A percentile compares a stretch with the other conserved stretches of the same genome.
Evolutionary conservation across 192 early-diverging fungal species (phyloP).

Genomic region (Spizellomyces punctatus): DNA sequence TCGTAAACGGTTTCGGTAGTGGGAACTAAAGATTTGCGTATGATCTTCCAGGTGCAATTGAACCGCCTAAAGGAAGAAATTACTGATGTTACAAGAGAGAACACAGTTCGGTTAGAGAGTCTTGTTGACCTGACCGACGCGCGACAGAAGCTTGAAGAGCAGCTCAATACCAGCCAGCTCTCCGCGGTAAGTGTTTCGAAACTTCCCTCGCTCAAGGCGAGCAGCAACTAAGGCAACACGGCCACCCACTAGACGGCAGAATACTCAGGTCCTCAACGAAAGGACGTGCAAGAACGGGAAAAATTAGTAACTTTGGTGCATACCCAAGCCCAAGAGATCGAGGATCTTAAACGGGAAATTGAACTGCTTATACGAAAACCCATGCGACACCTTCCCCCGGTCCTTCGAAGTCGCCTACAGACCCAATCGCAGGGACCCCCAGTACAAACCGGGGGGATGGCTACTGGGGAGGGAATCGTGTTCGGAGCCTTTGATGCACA

Average conservation of each 20-base stretch:
- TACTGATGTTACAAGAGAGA: slow-evolving; percentile 52
- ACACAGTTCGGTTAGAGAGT: slow-evolving; percentile 52
- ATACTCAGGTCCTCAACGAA: slow-evolving; percentile 50
- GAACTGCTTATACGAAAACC: slow-evolving; percentile 56
- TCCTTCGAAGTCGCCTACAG: slow-evolving; percentile 10
- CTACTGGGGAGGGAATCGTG: slow-evolving; percentile 6
- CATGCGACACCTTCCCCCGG: slow-evolving; percentile 29
- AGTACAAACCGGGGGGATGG: slow-evolving; percentile 7
- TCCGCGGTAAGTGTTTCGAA: slow-evolving; percentile 46
- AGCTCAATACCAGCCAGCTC: slow-evolving; percentile 50
- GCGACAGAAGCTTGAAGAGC: slow-evolving; percentile 47
- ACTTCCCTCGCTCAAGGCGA: neutral
- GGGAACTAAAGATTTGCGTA: no score
- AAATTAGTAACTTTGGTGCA: slow-evolving; percentile 53
- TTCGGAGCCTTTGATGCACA: neutral
- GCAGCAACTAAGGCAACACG: neutral
- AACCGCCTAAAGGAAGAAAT: slow-evolving; percentile 42
- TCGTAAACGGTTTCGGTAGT: no score
- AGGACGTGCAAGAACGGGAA: slow-evolving; percentile 53
- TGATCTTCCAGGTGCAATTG: slow-evolving; percentile 30
- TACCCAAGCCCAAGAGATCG: slow-evolving; percentile 53
- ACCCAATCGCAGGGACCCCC: neutral
- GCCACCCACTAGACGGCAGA: slow-evolving; percentile 46
- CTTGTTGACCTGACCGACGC: slow-evolving; percentile 50
- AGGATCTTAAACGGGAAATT: slow-evolving; percentile 54